Evolutionary conservation across 345 rosid species (phyloP).

Genomic region (Eucalyptus erythrocorys): DNA sequence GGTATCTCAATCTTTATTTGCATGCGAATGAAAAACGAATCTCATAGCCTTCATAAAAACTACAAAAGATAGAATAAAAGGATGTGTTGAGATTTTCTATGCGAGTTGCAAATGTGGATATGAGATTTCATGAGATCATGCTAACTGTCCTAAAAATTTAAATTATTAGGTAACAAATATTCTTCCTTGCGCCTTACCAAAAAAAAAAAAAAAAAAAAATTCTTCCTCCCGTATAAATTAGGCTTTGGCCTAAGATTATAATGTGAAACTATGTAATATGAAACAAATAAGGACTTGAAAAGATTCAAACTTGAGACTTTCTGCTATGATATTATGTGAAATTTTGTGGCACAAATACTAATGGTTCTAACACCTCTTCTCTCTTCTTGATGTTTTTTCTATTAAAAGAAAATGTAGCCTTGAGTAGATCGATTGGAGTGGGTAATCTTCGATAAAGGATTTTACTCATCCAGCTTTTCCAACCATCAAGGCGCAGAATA

Average conservation of each 20-base stretch:
- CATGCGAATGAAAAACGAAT: neutral
- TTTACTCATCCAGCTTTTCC: neutral
- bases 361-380: neutral
- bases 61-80: neutral
- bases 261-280: neutral
- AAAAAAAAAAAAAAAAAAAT: too few species aligned
- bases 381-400: neutral
- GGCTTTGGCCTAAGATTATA: neutral
- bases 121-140: neutral
- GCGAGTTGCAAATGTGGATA: neutral
- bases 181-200: fast-evolving
- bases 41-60: neutral
- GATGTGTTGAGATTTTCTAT: neutral
- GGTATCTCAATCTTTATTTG: neutral
- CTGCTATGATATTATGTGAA: neutral
- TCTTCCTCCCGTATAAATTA: fast-evolving
- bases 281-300: neutral
- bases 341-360: neutral
- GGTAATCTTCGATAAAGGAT: neutral
- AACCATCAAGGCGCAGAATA: neutral
- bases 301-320: neutral
- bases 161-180: too few species aligned
- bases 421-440: neutral
- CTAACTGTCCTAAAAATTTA: neutral
- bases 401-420: too few species aligned